Evolutionary conservation across 179 eudicot species (phyloP), one percentile per base, ranked within the genome.

Genomic region (Carnegiea gigantea): DNA sequence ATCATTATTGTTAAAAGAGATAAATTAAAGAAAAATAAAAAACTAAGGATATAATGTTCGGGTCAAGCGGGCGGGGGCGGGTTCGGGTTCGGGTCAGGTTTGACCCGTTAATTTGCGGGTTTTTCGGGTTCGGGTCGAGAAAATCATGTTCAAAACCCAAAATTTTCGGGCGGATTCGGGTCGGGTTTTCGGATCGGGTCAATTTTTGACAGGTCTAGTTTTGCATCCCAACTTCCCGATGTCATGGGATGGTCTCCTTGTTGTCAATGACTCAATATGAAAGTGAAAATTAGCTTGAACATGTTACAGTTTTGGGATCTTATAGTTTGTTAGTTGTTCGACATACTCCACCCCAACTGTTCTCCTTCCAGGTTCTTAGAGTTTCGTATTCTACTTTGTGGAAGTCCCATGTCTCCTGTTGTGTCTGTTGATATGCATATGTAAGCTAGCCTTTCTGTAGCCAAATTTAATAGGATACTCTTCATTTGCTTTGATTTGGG

Each of bases 261-360:
- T 33, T 26, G 64, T 38, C 76, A 43, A 33, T 33, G 36, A 33
- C 36, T 33, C 36, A 33, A 40, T 40, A 40, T 5, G 12, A 33
- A 38, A 33, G 21, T 15, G 30, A 65, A 38, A 40, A 77, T 38
- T 77, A 54, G 71, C 76, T 76, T 54, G 70, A 40, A 77, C 0
- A 11, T 64, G 26, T 67, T 44, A 38, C 5, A 64, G 4, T 23
- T 6, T 33, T n/a, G 64, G n/a, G 53, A 59, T 30, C 40, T 5
- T 59, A 10, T 46, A 77, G 76, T 65, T 80, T 72, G 68, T 70
- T 21, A 49, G 43, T 73, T 28, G 67, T 43, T 75, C 17, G 20
- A 38, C 44, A 21, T 57, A 5, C 21, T 60, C 48, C 60, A 38
- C 18, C 21, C 13, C 17, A 67, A 60, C 3, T 24, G 38, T 67